Evolutionary conservation across 192 early-diverging fungal species (phyloP).

Genomic region (Thamnidium elegans): DNA sequence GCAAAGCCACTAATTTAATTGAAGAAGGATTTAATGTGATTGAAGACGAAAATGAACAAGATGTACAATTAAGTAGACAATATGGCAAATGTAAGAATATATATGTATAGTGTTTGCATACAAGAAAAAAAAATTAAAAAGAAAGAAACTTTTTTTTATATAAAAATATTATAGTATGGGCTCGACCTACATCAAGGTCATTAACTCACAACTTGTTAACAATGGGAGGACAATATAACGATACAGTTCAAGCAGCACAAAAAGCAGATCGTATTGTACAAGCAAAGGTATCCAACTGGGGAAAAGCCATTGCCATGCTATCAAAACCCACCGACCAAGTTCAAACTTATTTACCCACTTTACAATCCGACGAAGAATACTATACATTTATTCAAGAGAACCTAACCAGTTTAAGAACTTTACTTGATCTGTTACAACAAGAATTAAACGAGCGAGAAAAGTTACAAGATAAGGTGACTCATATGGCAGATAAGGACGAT

Average conservation of each 20-base stretch:
- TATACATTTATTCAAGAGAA: constrained; percentile 6
- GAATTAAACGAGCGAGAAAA: constrained; percentile 27
- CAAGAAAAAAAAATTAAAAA: constrained; percentile 5
- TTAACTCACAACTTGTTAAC: constrained; percentile 56
- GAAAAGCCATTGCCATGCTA: constrained; percentile 56
- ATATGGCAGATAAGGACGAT: constrained; percentile 68
- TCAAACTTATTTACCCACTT: neutral
- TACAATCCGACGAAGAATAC: neutral
- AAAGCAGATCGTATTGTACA: constrained; percentile 56
- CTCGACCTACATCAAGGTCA: constrained; percentile 49
- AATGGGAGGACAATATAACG: constrained; percentile 45
- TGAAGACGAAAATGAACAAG: constrained; percentile 68
- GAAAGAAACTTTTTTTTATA: neutral
- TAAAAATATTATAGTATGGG: constrained; percentile 43
- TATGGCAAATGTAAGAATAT: constrained; percentile 41
- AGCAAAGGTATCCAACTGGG: constrained; percentile 57
- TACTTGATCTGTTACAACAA: constrained; percentile 18
- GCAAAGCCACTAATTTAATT: constrained; percentile 51
- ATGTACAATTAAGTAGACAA: constrained; percentile 58
- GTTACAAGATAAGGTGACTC: constrained; percentile 59
- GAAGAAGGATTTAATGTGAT: constrained; percentile 66
- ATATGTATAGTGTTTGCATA: no score
- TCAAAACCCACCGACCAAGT: constrained; percentile 30
- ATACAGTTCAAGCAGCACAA: constrained; percentile 57
- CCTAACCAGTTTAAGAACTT: neutral